phyloP scores from a whole-genome alignment of 805 yeast genomes.

The Candida glaebosa region DNA sequence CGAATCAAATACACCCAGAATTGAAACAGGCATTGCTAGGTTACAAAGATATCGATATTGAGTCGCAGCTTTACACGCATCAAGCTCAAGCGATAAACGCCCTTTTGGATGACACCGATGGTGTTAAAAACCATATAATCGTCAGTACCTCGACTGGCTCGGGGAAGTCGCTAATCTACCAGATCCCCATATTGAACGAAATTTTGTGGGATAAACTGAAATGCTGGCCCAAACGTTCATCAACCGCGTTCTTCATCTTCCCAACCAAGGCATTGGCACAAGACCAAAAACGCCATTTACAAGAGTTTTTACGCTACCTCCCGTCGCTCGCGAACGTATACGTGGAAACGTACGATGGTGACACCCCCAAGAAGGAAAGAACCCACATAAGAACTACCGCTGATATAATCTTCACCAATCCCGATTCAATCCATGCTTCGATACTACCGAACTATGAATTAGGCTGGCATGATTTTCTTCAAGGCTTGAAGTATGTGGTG shows the following conservation, averaged over 20 bases:
- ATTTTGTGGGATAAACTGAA: slow-evolving; percentile 32
- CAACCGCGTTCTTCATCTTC: slow-evolving; percentile 81
- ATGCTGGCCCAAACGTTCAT: slow-evolving; percentile 29
- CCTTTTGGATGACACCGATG: slow-evolving; percentile 31
- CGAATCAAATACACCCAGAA: slow-evolving; percentile 42
- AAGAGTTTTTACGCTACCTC: slow-evolving; percentile 50
- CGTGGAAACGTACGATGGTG: slow-evolving; percentile 91
- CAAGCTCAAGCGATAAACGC: slow-evolving; percentile 76
- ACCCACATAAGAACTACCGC: slow-evolving; percentile 56
- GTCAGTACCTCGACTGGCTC: slow-evolving; percentile 95
- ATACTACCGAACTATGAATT: slow-evolving; percentile 61
- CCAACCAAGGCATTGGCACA: slow-evolving; percentile 98
- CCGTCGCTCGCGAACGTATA: slow-evolving; percentile 40
- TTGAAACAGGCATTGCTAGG: slow-evolving; percentile 46
- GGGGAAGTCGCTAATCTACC: slow-evolving; percentile 92
- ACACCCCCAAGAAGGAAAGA: slow-evolving; percentile 64
- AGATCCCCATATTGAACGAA: slow-evolving; percentile 68
- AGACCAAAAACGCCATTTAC: slow-evolving; percentile 85
- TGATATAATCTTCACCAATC: slow-evolving; percentile 86
- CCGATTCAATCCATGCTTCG: slow-evolving; percentile 87
- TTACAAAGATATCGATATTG: slow-evolving; percentile 41
- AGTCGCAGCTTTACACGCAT: slow-evolving; percentile 63
- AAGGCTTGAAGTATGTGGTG: slow-evolving; percentile 65
- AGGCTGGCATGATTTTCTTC: slow-evolving; percentile 68
- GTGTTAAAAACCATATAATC: slow-evolving; percentile 58